Conservation (phyloP, 2,329 filamentous ascomycete species). For the Epicoccum sorghinum region DNA sequence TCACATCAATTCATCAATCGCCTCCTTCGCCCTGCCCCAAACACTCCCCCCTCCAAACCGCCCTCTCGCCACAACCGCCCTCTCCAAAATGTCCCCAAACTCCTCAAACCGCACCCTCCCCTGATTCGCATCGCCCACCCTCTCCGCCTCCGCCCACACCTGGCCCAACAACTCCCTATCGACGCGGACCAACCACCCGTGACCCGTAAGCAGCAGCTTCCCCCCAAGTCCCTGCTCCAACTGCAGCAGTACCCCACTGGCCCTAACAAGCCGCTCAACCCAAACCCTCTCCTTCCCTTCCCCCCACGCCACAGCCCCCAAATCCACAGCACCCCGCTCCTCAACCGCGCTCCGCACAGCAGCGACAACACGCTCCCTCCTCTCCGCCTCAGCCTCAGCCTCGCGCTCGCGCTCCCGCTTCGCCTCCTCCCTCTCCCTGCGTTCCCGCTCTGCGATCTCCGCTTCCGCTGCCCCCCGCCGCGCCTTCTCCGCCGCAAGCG, state of each 20-base stretch:
- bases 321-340: slow-evolving; percentile 34
- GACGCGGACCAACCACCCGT: slow-evolving; percentile 52
- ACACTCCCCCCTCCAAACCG: slow-evolving; percentile 7
- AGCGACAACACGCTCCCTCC: slow-evolving; percentile 38
- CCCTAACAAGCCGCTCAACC: slow-evolving; percentile 52
- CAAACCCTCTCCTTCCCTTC: slow-evolving; percentile 52
- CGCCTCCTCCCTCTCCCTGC: slow-evolving; percentile 47
- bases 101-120: slow-evolving; percentile 45
- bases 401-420: slow-evolving; percentile 48
- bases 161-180: slow-evolving; percentile 47
- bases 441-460: slow-evolving; percentile 49
- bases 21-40: background rate
- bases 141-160: slow-evolving; percentile 47
- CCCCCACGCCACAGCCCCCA: slow-evolving; percentile 49
- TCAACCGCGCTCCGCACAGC: slow-evolving; percentile 39
- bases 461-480: slow-evolving; percentile 51
- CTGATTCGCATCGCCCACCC: slow-evolving; percentile 29
- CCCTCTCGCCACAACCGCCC: slow-evolving; percentile 35
- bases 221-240: slow-evolving; percentile 26
- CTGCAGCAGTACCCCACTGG: slow-evolving; percentile 47
- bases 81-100: slow-evolving; percentile 49
- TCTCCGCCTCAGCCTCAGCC: slow-evolving; percentile 41
- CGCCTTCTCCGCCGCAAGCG: slow-evolving; percentile 48
- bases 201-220: slow-evolving; percentile 51
- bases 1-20: background rate